Percentiles rank a stretch among this genome's conserved stretches.
Evolutionary conservation across 192 early-diverging fungal genomes (phyloP).

Genomic region (Coemansia erecta): DNA sequence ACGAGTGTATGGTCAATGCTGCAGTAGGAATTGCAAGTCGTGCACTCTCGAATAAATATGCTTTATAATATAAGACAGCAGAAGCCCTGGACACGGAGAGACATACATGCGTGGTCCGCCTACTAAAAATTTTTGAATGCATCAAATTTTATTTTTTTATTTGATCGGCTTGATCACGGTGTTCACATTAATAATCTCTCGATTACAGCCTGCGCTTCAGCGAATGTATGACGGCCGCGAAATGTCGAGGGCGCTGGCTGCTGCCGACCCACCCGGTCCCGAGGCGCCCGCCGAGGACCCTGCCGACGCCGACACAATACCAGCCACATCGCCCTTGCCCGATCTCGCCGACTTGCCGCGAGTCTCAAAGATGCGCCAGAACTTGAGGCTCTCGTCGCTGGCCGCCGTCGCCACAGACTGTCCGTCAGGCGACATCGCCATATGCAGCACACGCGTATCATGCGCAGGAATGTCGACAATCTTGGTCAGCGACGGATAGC

Average conservation of each 20-base stretch:
- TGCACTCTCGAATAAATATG: no score
- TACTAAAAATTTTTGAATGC: no score
- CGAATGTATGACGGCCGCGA: slow-evolving; percentile 31
- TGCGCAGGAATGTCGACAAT: slow-evolving; percentile 82
- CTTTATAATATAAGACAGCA: no score
- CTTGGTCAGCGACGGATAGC: slow-evolving; percentile 70
- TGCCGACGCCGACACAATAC: slow-evolving; percentile 1
- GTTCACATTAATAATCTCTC: no score
- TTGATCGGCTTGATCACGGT: no score
- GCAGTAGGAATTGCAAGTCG: no score
- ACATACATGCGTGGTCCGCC: no score
- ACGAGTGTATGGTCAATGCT: no score
- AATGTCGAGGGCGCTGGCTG: slow-evolving; percentile 14
- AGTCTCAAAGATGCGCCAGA: slow-evolving; percentile 88
- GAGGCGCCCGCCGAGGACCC: slow-evolving; percentile 3
- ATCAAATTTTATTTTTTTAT: no score
- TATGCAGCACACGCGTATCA: slow-evolving; percentile 83
- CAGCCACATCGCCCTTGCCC: slow-evolving; percentile 12
- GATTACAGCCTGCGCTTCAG: neutral
- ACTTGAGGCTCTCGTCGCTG: slow-evolving; percentile 91
- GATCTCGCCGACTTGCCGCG: slow-evolving; percentile 35
- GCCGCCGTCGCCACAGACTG: slow-evolving; percentile 89
- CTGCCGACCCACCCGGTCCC: neutral
- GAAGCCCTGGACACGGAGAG: no score
- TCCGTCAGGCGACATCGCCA: slow-evolving; percentile 88